A percentile compares a stretch with the other conserved stretches of the same genome.
Conservation (phyloP, 805 yeast species). For the Jamesozyma gamospora region DNA sequence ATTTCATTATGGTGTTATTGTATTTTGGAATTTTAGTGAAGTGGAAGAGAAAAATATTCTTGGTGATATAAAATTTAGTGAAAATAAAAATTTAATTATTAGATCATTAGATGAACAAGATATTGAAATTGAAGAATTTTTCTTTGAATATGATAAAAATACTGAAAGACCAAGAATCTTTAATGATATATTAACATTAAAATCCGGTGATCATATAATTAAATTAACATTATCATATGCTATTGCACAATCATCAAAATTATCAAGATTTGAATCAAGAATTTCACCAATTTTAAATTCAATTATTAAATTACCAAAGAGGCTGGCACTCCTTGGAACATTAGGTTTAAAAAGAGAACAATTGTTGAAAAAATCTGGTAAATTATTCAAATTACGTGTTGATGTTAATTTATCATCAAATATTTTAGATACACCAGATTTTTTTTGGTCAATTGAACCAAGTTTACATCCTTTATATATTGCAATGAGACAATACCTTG, state of each 20-base stretch:
- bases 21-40: slow-evolving; percentile 94
- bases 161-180: slow-evolving; percentile 65
- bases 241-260: slow-evolving; percentile 89
- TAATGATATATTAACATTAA: slow-evolving; percentile 86
- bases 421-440: slow-evolving; percentile 89
- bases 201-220: slow-evolving; percentile 86
- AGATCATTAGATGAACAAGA: slow-evolving; percentile 79
- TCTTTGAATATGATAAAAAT: slow-evolving; percentile 41
- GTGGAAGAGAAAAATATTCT: slow-evolving; percentile 85
- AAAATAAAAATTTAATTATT: slow-evolving; percentile 44
- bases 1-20: slow-evolving; percentile 89
- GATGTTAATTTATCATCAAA: slow-evolving; percentile 89
- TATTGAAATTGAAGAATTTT: slow-evolving; percentile 76
- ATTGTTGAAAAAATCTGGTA: slow-evolving; percentile 78
- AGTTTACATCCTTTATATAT: slow-evolving; percentile 84
- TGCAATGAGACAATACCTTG: slow-evolving; percentile 85
- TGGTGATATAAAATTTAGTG: slow-evolving; percentile 69
- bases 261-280: slow-evolving; percentile 83
- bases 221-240: slow-evolving; percentile 93
- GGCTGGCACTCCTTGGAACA: slow-evolving; percentile 81
- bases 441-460: slow-evolving; percentile 94
- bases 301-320: slow-evolving; percentile 81
- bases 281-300: slow-evolving; percentile 77
- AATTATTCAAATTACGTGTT: slow-evolving; percentile 77
- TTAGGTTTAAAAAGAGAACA: slow-evolving; percentile 79